A percentile compares a stretch with the other conserved stretches of the same genome.
Evolutionary conservation across 2,329 filamentous ascomycete genomes (phyloP).

Genomic region (Xylaria sp.): DNA sequence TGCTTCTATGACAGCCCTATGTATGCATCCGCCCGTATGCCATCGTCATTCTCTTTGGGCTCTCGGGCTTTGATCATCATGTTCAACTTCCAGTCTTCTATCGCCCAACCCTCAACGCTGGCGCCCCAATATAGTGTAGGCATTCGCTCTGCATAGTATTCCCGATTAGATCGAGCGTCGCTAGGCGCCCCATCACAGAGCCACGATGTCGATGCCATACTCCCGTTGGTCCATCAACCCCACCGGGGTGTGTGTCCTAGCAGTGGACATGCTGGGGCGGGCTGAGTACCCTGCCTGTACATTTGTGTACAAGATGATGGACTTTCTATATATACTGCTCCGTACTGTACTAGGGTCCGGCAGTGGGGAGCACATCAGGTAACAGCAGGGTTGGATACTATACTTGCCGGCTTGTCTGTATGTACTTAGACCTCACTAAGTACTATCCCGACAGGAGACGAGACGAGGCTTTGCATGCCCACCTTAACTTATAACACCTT

Average conservation of each 20-base stretch:
- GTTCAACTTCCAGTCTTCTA: neutral
- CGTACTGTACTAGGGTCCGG: constrained; percentile 22
- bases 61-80: neutral
- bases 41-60: too few species aligned
- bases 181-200: constrained; percentile 22
- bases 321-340: too few species aligned
- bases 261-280: neutral
- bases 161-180: neutral
- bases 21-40: too few species aligned
- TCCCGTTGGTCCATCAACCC: constrained; percentile 24
- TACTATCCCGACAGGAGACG: too few species aligned
- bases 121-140: neutral
- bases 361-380: too few species aligned
- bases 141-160: too few species aligned
- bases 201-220: constrained; percentile 11
- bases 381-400: neutral
- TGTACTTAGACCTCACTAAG: constrained; percentile 1
- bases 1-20: too few species aligned
- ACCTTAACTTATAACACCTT: constrained; percentile 26
- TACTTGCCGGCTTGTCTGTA: too few species aligned
- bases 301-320: constrained; percentile 16
- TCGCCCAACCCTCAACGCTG: neutral
- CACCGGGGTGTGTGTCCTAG: constrained; percentile 3
- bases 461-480: constrained; percentile 24
- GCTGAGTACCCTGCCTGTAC: constrained; percentile 12